Base-by-base conservation (phyloP, 2,329 filamentous ascomycete species). In the Tolypocladium inflatum region DNA sequence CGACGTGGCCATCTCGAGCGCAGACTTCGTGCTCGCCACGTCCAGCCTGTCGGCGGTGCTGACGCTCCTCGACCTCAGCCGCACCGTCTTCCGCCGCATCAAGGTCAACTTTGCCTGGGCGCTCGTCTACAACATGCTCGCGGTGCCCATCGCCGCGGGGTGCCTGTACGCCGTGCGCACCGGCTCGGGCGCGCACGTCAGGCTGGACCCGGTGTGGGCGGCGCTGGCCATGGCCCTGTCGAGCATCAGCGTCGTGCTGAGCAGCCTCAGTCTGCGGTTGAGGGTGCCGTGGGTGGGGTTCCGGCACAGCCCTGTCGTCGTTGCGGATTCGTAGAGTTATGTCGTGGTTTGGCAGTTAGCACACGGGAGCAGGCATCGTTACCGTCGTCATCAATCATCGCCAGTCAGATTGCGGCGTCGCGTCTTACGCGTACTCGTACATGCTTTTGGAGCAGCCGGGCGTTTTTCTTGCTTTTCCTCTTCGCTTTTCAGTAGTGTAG, bases 221-320 rank as follows among this genome's bases (percentile, higher is more conserved):
- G 88, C 86, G 63, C 73, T 96, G 69, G 92, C 92, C 1, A 97
- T 97, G 93, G 93, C 93, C 33, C 73, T 92, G 71, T 96, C 91
- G 72, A 93, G 89, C 71, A 86, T 97, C 63, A 94, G 89, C 67
- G 92, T 97, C 52, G 88, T 97, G 55, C 74, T 84, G 68, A 96
- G 91, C 70, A 93, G 89, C 74, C 73, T 96, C 66, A 79, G 85
- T 55, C 72, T 97, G 74, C 82, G 86, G 68, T 80, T 71, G 57
- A 62, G 68, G 54, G 59, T 80, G 13, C 74, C 76, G 10, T 65
- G 71, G 26, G 41, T 80, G 11, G 78, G 79, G 2, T 82, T 79
- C 64, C 69, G 75, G 59, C 59, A 61, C 48, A 60, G 58, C 35
- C 57, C 55, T 50, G 56, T 64, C 42, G 63, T 57, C 19, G 59